Conservation (phyloP, 768 basidiomycete genomes). For the Kwoniella botswanensis region DNA sequence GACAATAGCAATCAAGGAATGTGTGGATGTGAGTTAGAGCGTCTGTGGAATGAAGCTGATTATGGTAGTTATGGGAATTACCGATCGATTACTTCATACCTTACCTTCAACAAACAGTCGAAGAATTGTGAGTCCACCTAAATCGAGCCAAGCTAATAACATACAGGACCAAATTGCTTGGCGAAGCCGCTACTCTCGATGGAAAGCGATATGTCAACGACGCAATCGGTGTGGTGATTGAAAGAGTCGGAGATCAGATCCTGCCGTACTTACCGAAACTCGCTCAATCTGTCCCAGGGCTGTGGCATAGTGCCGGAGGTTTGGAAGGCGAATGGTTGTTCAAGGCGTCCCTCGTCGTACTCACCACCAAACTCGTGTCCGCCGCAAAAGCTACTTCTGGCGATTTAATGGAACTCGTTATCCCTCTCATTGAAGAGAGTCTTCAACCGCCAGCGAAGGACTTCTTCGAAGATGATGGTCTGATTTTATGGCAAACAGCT, state of each 20-base stretch:
- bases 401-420: slow-evolving; percentile 50
- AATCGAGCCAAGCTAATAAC: background rate
- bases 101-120: slow-evolving; percentile 46
- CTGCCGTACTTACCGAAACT: slow-evolving; percentile 48
- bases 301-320: slow-evolving; percentile 52
- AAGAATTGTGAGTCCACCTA: slow-evolving; percentile 44
- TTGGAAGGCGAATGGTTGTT: slow-evolving; percentile 58
- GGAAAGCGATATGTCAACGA: slow-evolving; percentile 55
- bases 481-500: slow-evolving; percentile 53
- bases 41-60: background rate
- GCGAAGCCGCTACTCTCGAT: slow-evolving; percentile 48
- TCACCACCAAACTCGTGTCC: slow-evolving; percentile 52
- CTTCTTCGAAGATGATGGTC: slow-evolving; percentile 56
- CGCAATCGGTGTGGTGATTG: slow-evolving; percentile 53
- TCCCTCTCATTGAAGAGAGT: slow-evolving; percentile 57
- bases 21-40: slow-evolving; percentile 74
- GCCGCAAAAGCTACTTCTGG: slow-evolving; percentile 50
- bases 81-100: slow-evolving; percentile 53
- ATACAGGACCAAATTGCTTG: slow-evolving; percentile 46
- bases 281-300: slow-evolving; percentile 50
- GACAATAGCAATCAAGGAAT: slow-evolving; percentile 76
- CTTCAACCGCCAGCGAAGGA: slow-evolving; percentile 54
- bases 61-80: slow-evolving; percentile 53
- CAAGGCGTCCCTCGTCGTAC: slow-evolving; percentile 55
- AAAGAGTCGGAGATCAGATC: slow-evolving; percentile 50